Conservation (phyloP, 2,329 filamentous ascomycete genomes). For the Fusarium sp. region DNA sequence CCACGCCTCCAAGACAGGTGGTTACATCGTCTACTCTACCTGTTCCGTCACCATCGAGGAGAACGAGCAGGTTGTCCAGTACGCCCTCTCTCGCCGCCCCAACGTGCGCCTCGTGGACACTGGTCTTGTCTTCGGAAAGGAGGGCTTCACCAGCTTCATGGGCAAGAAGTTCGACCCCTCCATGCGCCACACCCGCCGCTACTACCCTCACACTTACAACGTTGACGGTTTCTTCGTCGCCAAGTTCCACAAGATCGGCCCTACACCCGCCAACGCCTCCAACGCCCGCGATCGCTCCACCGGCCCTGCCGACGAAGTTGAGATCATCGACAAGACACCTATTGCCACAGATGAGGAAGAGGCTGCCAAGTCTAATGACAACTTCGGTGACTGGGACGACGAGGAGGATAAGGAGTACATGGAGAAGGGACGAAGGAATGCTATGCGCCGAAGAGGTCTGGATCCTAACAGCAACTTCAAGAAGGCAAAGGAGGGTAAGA, state of each 20-base stretch:
- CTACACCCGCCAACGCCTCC: conserved; percentile 71
- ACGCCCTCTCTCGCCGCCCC: conserved; percentile 89
- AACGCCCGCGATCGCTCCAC: conserved; percentile 52
- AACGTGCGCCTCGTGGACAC: conserved; percentile 96
- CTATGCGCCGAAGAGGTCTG: conserved; percentile 79
- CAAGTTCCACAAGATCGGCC: conserved; percentile 94
- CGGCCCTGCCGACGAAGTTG: conserved; percentile 54
- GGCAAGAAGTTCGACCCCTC: conserved; percentile 91
- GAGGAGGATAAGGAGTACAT: conserved; percentile 80
- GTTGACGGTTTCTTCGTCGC: conserved; percentile 99
- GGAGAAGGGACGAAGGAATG: conserved; percentile 78
- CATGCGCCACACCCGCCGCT: conserved; percentile 85
- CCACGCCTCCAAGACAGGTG: conserved; percentile 90
- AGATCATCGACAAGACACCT: conserved; percentile 77
- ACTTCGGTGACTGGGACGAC: conserved; percentile 81
- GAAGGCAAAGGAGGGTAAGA: conserved; percentile 46
- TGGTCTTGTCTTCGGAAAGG: conserved; percentile 88
- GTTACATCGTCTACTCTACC: conserved; percentile 96
- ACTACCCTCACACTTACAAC: conserved; percentile 93
- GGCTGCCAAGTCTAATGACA: conserved; percentile 61
- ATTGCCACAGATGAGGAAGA: conserved; percentile 64
- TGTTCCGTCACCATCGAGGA: conserved; percentile 96
- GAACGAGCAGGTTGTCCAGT: conserved; percentile 90
- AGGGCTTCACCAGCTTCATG: conserved; percentile 91
- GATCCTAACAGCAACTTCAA: conserved; percentile 71